A percentile compares a stretch with the other conserved stretches of the same genome.
phyloP scores from a whole-genome alignment of 345 rosid genomes.

The Mangifera indica region DNA sequence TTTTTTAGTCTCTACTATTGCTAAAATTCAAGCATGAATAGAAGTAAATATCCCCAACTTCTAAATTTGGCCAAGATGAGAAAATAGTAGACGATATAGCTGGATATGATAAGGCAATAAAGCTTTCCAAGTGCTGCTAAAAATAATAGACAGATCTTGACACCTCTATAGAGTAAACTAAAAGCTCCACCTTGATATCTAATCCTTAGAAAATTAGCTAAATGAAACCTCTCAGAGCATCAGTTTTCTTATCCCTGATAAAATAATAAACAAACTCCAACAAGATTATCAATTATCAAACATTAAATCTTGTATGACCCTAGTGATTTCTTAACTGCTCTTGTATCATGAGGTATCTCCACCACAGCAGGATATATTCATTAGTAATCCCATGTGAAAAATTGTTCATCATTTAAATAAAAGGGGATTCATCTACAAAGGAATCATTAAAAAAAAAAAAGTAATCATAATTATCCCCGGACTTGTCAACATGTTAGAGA shows the following conservation, averaged over 20 bases:
- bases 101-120: not conserved
- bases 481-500: slow-evolving; percentile 10
- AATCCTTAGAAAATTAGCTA: not conserved
- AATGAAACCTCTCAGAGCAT: not conserved
- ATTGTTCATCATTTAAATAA: not conserved
- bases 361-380: not conserved
- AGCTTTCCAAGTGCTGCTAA: slow-evolving; percentile 2
- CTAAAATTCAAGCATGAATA: not conserved
- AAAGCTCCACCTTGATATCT: not conserved
- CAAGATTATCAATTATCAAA: not conserved
- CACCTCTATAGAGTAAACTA: not conserved
- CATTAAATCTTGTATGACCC: not conserved
- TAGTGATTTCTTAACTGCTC: not conserved
- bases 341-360: not conserved
- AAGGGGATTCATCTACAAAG: not conserved
- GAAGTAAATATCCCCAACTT: not conserved
- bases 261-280: not conserved
- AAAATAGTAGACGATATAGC: not conserved
- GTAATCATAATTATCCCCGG: slow-evolving; percentile 3
- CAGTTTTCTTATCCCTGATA: not conserved
- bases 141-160: not conserved
- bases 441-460: not conserved
- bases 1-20: no score
- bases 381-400: not conserved
- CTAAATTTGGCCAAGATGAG: not conserved